A percentile compares a stretch with the other conserved stretches of the same genome.
phyloP scores from a whole-genome alignment of 768 basidiomycete genomes.

The Hericium erinaceus region DNA sequence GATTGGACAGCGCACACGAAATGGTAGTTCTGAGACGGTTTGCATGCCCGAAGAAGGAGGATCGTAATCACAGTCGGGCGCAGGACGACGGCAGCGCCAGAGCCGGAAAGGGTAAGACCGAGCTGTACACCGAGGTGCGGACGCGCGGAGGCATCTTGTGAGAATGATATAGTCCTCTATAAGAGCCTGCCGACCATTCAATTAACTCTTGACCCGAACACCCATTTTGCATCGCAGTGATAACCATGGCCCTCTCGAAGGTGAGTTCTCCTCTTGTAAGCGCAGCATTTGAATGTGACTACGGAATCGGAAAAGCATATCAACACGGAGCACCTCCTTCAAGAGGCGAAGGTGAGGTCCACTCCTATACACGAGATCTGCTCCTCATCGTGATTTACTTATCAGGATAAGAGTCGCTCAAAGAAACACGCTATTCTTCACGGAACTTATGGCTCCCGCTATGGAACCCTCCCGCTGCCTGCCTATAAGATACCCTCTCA shows the following conservation, averaged over 20 bases:
- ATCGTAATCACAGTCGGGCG: too few species aligned
- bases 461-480: conserved; percentile 55
- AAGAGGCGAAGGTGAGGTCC: neutral
- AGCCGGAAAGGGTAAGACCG: too few species aligned
- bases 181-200: neutral
- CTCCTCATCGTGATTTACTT: too few species aligned
- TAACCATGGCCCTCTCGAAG: conserved; percentile 12
- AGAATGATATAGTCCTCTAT: too few species aligned
- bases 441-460: conserved; percentile 48
- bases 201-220: neutral
- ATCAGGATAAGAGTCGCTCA: conserved; percentile 18
- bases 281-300: neutral
- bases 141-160: too few species aligned
- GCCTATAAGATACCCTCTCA: conserved; percentile 57
- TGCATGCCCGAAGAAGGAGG: too few species aligned
- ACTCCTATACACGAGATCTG: neutral
- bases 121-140: too few species aligned
- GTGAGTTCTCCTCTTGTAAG: neutral
- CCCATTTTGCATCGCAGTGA: neutral
- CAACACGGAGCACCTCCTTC: conserved; percentile 9
- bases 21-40: too few species aligned
- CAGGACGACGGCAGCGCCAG: too few species aligned
- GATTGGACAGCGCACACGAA: too few species aligned
- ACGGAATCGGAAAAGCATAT: conserved; percentile 3
- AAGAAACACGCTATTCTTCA: conserved; percentile 27